Percentiles rank a stretch among this genome's conserved stretches.
phyloP scores from a whole-genome alignment of 2,329 filamentous ascomycete species.

The Ampelomyces quisqualis region DNA sequence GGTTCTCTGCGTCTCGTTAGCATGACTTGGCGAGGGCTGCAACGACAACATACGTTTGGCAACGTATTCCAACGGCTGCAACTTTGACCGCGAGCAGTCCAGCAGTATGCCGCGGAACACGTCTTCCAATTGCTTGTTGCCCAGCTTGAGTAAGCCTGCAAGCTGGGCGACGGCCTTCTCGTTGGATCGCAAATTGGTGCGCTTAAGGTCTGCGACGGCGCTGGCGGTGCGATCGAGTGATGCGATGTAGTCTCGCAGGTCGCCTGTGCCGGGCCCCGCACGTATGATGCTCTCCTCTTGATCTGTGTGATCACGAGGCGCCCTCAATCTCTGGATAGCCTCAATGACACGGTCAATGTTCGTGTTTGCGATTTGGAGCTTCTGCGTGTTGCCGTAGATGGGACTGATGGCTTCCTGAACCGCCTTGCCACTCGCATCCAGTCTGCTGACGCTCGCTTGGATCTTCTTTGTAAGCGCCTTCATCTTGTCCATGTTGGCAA shows the following conservation, averaged over 20 bases:
- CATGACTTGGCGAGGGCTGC: neutral
- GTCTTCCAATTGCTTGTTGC: conserved; percentile 79
- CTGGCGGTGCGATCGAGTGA: conserved; percentile 87
- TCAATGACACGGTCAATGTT: conserved; percentile 86
- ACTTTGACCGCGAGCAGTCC: conserved; percentile 69
- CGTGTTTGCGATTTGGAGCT: conserved; percentile 79
- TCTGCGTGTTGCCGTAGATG: conserved; percentile 88
- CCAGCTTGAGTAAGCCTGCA: conserved; percentile 72
- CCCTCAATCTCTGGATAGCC: conserved; percentile 83
- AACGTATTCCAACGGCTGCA: conserved; percentile 89
- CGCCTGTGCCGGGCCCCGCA: conserved; percentile 63
- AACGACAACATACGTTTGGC: conserved; percentile 67
- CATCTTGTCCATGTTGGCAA: conserved; percentile 81
- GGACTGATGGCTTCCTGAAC: conserved; percentile 91
- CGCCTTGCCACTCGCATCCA: conserved; percentile 85
- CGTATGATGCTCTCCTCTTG: conserved; percentile 90
- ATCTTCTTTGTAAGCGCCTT: conserved; percentile 94
- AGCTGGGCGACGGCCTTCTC: conserved; percentile 85
- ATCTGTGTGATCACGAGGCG: conserved; percentile 89
- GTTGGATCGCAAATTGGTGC: conserved; percentile 89
- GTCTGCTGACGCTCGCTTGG: conserved; percentile 76
- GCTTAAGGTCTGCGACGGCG: conserved; percentile 78
- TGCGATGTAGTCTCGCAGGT: conserved; percentile 79
- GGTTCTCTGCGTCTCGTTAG: conserved; percentile 51
- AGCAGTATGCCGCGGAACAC: conserved; percentile 77